Conservation (phyloP, 2,329 filamentous ascomycete genomes). For the Pestalotiopsis sp. region DNA sequence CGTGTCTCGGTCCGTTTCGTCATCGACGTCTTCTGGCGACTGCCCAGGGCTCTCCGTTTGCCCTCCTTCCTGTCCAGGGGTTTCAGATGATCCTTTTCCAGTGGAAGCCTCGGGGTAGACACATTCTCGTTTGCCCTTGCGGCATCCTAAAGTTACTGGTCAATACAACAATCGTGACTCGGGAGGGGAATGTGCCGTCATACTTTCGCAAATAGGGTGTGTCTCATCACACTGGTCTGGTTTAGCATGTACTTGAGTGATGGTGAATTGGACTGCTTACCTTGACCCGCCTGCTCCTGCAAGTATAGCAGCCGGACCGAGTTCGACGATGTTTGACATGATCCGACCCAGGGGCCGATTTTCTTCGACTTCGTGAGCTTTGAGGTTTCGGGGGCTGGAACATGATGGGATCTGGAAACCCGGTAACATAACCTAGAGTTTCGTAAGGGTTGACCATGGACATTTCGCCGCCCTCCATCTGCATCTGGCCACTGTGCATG, state of each 20-base stretch:
- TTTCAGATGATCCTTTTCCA: conserved; percentile 39
- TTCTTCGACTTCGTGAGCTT: conserved; percentile 48
- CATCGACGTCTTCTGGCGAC: conserved; percentile 56
- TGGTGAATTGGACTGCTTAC: conserved; percentile 39
- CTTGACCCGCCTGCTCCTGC: conserved; percentile 85
- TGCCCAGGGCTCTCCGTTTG: conserved; percentile 55
- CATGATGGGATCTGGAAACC: conserved; percentile 52
- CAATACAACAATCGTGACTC: conserved; percentile 6
- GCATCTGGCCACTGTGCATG: conserved; percentile 34
- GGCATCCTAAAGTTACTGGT: conserved; percentile 67
- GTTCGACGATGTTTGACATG: conserved; percentile 92
- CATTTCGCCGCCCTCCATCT: conserved; percentile 30
- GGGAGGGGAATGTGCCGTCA: conserved; percentile 28
- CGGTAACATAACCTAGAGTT: conserved; percentile 51
- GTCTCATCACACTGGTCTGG: conserved; percentile 81
- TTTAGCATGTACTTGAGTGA: conserved; percentile 28
- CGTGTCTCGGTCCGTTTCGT: conserved; percentile 42
- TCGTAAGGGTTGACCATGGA: conserved; percentile 48
- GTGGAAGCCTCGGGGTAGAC: conserved; percentile 77
- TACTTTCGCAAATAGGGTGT: conserved; percentile 83
- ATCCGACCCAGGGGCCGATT: conserved; percentile 58
- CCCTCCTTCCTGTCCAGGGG: conserved; percentile 41
- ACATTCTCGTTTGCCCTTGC: conserved; percentile 89
- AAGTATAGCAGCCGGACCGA: conserved; percentile 91
- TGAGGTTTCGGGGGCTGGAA: conserved; percentile 51